phyloP scores from a whole-genome alignment of 257 asterid genomes.

The Solanum tarapatanum region DNA sequence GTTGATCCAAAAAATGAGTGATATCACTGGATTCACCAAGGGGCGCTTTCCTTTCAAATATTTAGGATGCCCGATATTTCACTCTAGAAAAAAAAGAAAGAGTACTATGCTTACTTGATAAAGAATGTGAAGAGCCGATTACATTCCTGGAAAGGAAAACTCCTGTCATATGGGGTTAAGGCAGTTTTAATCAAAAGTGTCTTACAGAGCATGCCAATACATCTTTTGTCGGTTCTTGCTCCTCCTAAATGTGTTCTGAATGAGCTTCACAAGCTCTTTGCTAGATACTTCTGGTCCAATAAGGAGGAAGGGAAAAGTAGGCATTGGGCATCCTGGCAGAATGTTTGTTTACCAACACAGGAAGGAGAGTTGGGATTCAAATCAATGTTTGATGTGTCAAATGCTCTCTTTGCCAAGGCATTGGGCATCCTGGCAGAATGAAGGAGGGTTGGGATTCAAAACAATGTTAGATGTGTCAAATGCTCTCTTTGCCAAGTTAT shows the following conservation, averaged over 20 bases:
- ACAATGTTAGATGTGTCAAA: not conserved
- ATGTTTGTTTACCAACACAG: not conserved
- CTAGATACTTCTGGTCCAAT: not conserved
- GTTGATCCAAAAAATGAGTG: no score
- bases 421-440: not conserved
- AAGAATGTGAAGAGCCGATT: not conserved
- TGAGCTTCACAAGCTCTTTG: no score
- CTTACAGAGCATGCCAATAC: not conserved
- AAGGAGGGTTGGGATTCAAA: not conserved
- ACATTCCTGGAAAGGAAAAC: not conserved
- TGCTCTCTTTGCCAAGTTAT: not conserved
- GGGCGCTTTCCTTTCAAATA: not conserved
- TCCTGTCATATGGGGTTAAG: not conserved
- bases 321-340: not conserved
- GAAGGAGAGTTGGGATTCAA: no score
- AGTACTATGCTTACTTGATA: not conserved
- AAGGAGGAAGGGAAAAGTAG: not conserved
- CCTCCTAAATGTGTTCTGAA: not conserved
- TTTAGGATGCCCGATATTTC: no score
- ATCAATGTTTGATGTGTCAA: no score
- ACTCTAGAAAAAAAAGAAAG: no score
- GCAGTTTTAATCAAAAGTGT: no score
- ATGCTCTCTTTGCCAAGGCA: no score
- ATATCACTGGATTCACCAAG: no score
- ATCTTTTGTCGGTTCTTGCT: not conserved